Percentiles rank a stretch among this genome's conserved stretches.
These are phyloP conservation scores for Paramecium bursaria DNA, from an alignment of 73 alveolate genomes.

Conservation along the genomic window DNA sequence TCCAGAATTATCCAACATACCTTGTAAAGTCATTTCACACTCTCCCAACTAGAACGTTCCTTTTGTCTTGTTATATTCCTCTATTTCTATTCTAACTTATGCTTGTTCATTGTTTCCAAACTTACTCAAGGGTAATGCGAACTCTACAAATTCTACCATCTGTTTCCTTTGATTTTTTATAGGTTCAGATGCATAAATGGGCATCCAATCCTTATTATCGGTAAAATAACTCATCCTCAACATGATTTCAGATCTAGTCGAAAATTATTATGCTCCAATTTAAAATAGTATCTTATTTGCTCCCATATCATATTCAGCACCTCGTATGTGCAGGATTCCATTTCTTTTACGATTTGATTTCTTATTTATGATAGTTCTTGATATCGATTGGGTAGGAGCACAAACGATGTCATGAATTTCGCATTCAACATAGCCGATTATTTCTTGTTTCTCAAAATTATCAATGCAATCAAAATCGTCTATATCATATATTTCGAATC, in stretches of 20 bases:
- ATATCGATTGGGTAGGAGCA: conserved; percentile 64
- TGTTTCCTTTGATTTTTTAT: conserved; percentile 67
- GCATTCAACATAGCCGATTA: conserved; percentile 79
- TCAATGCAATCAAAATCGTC: conserved; percentile 75
- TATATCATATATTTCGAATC: conserved; percentile 74
- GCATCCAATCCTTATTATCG: conserved; percentile 59
- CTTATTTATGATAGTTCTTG: conserved; percentile 68
- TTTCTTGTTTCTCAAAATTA: conserved; percentile 67
- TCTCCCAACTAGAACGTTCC: conserved; percentile 67
- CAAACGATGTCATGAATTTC: conserved; percentile 80
- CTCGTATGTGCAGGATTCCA: conserved; percentile 56
- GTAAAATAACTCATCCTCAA: conserved; percentile 55
- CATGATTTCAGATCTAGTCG: conserved; percentile 33
- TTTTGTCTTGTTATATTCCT: conserved; percentile 56
- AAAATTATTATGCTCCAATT: conserved; percentile 55
- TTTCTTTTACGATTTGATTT: conserved; percentile 59
- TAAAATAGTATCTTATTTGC: conserved; percentile 61
- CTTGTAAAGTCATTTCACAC: conserved; percentile 54
- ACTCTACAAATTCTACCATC: conserved; percentile 54
- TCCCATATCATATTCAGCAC: conserved; percentile 68
- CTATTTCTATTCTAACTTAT: conserved; percentile 56
- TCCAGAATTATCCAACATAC: conserved; percentile 61
- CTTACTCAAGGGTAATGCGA: conserved; percentile 61
- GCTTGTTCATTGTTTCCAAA: conserved; percentile 68
- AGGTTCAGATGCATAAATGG: conserved; percentile 71